phyloP scores from a whole-genome alignment of 2,329 filamentous ascomycete genomes.

The Neocatenulostroma microsporum region DNA sequence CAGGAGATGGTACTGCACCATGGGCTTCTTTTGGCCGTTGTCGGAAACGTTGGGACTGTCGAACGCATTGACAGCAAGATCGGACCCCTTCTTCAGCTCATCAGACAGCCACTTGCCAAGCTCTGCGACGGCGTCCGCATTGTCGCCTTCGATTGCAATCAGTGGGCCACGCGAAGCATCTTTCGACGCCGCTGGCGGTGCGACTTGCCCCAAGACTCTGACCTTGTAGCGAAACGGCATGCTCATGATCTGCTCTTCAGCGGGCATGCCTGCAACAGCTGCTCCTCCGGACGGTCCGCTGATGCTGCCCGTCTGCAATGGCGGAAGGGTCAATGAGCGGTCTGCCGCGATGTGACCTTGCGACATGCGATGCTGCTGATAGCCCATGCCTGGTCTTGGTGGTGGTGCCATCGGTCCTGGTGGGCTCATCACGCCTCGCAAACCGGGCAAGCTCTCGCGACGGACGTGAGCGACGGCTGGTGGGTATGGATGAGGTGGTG shows the following conservation, averaged over 20 bases:
- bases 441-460: constrained; percentile 37
- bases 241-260: constrained; percentile 59
- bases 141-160: constrained; percentile 73
- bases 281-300: constrained; percentile 9
- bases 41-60: constrained; percentile 39
- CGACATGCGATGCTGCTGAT: constrained; percentile 27
- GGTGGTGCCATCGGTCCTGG: constrained; percentile 47
- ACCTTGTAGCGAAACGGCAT: constrained; percentile 71
- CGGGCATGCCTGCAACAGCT: constrained; percentile 14
- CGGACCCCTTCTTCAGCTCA: constrained; percentile 45
- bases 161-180: constrained; percentile 58
- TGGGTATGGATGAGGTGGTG: constrained; percentile 37
- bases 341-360: constrained; percentile 33
- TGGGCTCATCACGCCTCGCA: constrained; percentile 24
- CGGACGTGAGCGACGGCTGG: constrained; percentile 27
- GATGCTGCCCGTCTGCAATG: constrained; percentile 39
- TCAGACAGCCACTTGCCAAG: constrained; percentile 58
- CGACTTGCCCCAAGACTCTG: constrained; percentile 65
- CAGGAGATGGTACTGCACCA: constrained; percentile 54
- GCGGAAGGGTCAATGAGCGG: constrained; percentile 46
- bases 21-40: constrained; percentile 22
- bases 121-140: constrained; percentile 53
- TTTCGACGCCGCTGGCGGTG: constrained; percentile 52
- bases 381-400: constrained; percentile 38
- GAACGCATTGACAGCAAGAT: constrained; percentile 44